A percentile compares a stretch with the other conserved stretches of the same genome.
These are phyloP conservation scores for Veloporphyrellus conicus DNA, from an alignment of 1,284 basidiomycete species.

Conservation along the genomic window DNA sequence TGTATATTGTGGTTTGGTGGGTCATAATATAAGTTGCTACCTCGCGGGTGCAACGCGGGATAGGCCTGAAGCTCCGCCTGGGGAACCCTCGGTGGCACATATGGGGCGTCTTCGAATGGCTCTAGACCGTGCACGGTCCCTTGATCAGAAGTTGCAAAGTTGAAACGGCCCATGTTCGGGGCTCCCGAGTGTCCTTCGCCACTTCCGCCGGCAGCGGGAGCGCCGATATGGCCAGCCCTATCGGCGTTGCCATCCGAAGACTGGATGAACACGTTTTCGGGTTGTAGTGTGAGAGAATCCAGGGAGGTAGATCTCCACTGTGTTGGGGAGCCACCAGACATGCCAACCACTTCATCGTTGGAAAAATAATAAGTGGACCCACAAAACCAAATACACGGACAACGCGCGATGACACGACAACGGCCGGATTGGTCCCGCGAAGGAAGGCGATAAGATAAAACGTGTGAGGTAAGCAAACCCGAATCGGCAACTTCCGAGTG, in stretches of 20 bases:
- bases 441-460: constrained; percentile 23
- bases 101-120: constrained; percentile 28
- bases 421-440: constrained; percentile 14
- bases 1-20: constrained; percentile 14
- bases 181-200: constrained; percentile 10
- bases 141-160: constrained; percentile 11
- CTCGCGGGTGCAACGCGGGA: constrained; percentile 16
- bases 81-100: constrained; percentile 27
- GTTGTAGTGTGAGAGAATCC: constrained; percentile 16
- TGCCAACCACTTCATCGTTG: constrained; percentile 28
- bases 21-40: constrained; percentile 7
- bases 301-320: constrained; percentile 11
- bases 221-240: constrained; percentile 21
- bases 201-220: constrained; percentile 13
- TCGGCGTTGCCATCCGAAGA: constrained; percentile 32
- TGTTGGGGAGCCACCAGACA: constrained; percentile 23
- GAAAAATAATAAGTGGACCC: constrained; percentile 31
- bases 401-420: constrained; percentile 27
- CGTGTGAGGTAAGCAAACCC: constrained; percentile 13
- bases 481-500: constrained; percentile 21
- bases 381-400: constrained; percentile 32
- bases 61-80: constrained; percentile 20
- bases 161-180: constrained; percentile 10
- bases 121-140: constrained; percentile 12
- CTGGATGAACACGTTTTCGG: constrained; percentile 19